phyloP scores from a whole-genome alignment of 164 flowering plant genomes.

The Pachysandra terminalis region DNA sequence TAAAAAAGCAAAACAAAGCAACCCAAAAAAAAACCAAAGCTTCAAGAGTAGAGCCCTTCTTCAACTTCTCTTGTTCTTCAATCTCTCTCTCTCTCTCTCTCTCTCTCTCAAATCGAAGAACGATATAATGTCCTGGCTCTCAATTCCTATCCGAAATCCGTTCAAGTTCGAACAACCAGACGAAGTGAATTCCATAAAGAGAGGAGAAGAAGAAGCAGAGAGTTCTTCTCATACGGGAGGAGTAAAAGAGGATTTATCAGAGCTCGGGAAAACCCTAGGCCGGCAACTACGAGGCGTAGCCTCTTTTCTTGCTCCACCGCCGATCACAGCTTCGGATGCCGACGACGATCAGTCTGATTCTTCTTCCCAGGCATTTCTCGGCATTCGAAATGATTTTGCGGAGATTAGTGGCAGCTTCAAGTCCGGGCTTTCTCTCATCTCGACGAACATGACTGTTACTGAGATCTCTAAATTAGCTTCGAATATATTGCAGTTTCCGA shows the following conservation, averaged over 20 bases:
- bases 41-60: neutral
- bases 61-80: neutral
- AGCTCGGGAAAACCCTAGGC: constrained; percentile 38
- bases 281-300: constrained; percentile 65
- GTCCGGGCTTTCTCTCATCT: constrained; percentile 36
- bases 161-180: constrained; percentile 35
- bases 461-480: constrained; percentile 44
- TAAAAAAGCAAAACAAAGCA: neutral
- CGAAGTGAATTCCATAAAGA: constrained; percentile 4
- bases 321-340: constrained; percentile 11
- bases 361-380: constrained; percentile 20
- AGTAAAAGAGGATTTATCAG: constrained; percentile 47
- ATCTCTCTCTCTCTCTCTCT: constrained; percentile 6
- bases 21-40: neutral
- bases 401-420: constrained; percentile 57
- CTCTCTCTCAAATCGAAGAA: neutral
- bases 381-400: constrained; percentile 51
- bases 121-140: constrained; percentile 44
- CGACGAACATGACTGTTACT: constrained; percentile 34
- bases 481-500: constrained; percentile 30
- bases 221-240: constrained; percentile 14
- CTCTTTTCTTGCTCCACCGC: constrained; percentile 56
- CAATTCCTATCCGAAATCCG: constrained; percentile 29
- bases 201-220: constrained; percentile 5
- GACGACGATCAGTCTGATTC: constrained; percentile 12